Conservation (phyloP, 75 land plant genomes). For the Cunninghamia lanceolata region DNA sequence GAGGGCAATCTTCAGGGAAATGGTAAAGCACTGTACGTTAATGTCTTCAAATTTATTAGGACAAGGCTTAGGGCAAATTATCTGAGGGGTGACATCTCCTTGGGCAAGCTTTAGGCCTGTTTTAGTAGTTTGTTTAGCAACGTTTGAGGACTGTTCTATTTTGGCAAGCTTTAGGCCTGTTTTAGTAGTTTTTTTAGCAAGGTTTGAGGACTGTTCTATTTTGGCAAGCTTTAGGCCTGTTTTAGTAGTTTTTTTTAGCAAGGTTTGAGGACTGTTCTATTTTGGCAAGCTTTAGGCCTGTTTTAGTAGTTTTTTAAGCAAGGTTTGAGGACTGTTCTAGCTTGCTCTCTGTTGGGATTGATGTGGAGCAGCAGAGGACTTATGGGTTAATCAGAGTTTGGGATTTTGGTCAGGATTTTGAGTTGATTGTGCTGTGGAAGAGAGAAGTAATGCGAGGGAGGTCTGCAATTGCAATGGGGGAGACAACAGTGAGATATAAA, state of each 20-base stretch:
- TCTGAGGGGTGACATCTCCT: constrained; percentile 22
- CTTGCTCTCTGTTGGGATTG: not conserved
- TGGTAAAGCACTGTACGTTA: constrained; percentile 11
- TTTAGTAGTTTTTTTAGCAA: too few relatives aligned
- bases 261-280: too few relatives aligned
- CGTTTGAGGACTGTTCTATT: too few relatives aligned
- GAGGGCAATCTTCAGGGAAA: constrained; percentile 12
- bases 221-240: too few relatives aligned
- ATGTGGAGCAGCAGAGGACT: not conserved
- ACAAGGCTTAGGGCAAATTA: constrained; percentile 16
- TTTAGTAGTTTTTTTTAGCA: too few relatives aligned
- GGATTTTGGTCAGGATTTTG: not conserved
- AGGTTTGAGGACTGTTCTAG: not conserved
- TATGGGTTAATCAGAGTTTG: constrained; percentile 4
- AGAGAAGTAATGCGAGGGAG: not conserved
- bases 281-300: not conserved
- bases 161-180: too few relatives aligned
- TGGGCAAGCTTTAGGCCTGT: too few relatives aligned
- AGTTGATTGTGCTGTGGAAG: too few relatives aligned
- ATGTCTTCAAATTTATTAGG: not conserved
- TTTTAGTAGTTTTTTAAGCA: not conserved
- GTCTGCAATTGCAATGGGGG: constrained; percentile 4
- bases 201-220: too few relatives aligned
- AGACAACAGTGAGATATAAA: not conserved
- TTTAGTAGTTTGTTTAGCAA: too few relatives aligned